Base-by-base conservation (phyloP, 2,329 filamentous ascomycete genomes). In the Pyrenophora tritici-repentis region DNA sequence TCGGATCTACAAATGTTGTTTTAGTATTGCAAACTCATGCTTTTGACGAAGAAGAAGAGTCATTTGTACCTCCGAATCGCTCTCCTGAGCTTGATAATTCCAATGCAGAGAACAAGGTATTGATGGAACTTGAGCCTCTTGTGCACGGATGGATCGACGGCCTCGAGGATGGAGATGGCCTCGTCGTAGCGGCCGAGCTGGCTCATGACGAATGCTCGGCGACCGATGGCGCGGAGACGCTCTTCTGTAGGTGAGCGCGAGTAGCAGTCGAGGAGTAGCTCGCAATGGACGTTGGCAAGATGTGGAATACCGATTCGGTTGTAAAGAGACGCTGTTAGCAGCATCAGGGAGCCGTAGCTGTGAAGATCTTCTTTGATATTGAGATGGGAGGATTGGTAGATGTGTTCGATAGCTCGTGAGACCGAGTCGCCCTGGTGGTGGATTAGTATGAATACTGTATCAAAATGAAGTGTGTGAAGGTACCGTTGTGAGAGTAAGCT, bases 301-400 rank as follows among this genome's bases (percentile, higher is more conserved):
- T 84, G 79, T 7, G 76, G 76, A 33, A 83, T 74, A 4, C 84
- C 93, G 26, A 96, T 80, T 32, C 92, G 82, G 43, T 87, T 86
- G 81, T 89, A 96, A 1, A 94, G 71, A 0, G 89, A 82, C 24
- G 88, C 86, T 40, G 84, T 82, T 35, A 96, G 80, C 2, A 91
- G 80, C 53, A 91, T 81, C 59, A 92, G 86, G 1, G 87, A 82
- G 1, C 90, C 90, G 60, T 90, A 84, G 72, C 89, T 86, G 62
- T 83, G 83, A 66, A 94, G 82, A 58, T 89, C 86, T 61, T 88
- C 88, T 48, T 87, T 86, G n/a, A 92, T 80, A 54, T 91, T 88
- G 22, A 96, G 77, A 62, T 94, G 89, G 1, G 89, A 90, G 58
- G 90, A 89, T 66, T 91, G 88, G n/a, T 89, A 83, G 54, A 96